phyloP scores from a whole-genome alignment of 2,329 filamentous ascomycete genomes.

The Botrytis cinerea region DNA sequence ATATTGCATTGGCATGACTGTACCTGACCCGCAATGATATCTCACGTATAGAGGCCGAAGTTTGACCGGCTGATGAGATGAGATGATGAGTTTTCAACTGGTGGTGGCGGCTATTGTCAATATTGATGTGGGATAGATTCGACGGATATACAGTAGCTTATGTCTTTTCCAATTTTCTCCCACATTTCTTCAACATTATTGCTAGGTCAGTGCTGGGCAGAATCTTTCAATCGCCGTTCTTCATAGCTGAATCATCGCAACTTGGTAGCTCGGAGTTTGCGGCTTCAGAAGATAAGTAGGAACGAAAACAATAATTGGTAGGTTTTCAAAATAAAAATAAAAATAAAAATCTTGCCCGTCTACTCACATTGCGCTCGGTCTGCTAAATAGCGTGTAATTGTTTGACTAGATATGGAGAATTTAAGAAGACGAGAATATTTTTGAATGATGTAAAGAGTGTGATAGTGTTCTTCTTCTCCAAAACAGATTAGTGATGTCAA shows the following conservation, averaged over 20 bases:
- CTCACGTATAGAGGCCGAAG: not conserved
- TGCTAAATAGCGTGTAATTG: not conserved
- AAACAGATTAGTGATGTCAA: not conserved
- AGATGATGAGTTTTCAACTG: not conserved
- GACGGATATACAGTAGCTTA: not conserved
- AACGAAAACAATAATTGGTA: not conserved
- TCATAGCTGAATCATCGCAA: not conserved
- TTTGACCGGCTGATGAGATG: not conserved
- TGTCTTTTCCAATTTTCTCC: not conserved
- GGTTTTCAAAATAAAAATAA: not conserved
- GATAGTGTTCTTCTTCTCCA: not conserved
- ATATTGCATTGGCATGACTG: constrained; percentile 12
- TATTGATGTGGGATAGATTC: not conserved
- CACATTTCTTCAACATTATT: not conserved
- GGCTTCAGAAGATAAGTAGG: not conserved
- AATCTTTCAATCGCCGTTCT: not conserved
- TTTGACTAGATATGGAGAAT: not conserved
- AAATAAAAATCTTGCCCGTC: not conserved
- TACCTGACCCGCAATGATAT: not conserved
- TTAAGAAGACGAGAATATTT: not conserved
- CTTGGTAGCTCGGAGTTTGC: not conserved
- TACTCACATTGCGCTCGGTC: not conserved
- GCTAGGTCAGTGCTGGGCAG: not conserved
- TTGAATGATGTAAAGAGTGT: not conserved
- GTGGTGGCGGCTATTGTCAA: no score